A percentile compares a stretch with the other conserved stretches of the same genome.
These are phyloP conservation scores for Bremia lactucae DNA, from an alignment of 352 stramenopile species.

Conservation along the genomic window DNA sequence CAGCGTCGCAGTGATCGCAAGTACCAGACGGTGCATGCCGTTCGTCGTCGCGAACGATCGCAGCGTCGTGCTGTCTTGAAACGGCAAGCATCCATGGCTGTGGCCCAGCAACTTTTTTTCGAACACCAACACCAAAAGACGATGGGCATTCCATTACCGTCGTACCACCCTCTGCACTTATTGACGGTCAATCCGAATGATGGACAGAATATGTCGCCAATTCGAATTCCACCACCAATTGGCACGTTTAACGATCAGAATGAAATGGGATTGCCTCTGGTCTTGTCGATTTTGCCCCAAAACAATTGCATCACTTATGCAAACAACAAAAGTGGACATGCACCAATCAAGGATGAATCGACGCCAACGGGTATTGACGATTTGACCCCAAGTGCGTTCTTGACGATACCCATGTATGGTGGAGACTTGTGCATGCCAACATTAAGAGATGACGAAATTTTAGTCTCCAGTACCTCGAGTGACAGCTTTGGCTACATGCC, in stretches of 20 bases:
- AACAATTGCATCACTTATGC: neutral
- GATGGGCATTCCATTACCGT: conserved; percentile 23
- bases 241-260: conserved; percentile 6
- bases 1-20: conserved; percentile 78
- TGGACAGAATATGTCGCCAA: no score
- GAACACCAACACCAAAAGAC: conserved; percentile 74
- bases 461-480: conserved; percentile 24
- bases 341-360: conserved; percentile 11
- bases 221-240: conserved; percentile 27
- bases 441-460: conserved; percentile 11
- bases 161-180: conserved; percentile 29
- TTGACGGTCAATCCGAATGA: conserved; percentile 3
- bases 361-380: conserved; percentile 54
- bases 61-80: conserved; percentile 69
- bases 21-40: conserved; percentile 77
- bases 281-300: conserved; percentile 12
- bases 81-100: conserved; percentile 70
- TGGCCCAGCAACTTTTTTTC: conserved; percentile 71
- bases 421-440: conserved; percentile 3
- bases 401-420: conserved; percentile 21
- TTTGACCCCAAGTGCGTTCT: conserved; percentile 43
- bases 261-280: conserved; percentile 5
- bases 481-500: conserved; percentile 32
- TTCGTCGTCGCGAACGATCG: conserved; percentile 66
- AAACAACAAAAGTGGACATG: neutral